These are phyloP conservation scores for Fibroporia radiculosa DNA, from an alignment of 768 basidiomycete genomes.

Conservation along the genomic window DNA sequence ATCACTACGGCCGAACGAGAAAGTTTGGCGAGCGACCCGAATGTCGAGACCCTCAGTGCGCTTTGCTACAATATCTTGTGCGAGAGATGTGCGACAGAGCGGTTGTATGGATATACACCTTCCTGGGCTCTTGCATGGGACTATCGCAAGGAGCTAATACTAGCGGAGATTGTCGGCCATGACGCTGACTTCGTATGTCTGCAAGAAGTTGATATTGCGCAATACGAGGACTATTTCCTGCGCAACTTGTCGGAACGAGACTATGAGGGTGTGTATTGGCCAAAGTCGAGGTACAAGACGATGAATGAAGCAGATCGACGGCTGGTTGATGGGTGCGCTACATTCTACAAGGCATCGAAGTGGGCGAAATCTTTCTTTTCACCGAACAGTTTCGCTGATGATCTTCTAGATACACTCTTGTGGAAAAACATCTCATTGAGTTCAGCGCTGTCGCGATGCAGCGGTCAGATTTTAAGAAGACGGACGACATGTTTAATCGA, in stretches of 20 bases:
- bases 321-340: constrained; percentile 93
- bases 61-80: constrained; percentile 94
- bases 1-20: constrained; percentile 54
- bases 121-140: constrained; percentile 96
- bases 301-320: constrained; percentile 84
- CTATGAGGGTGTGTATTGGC: constrained; percentile 89
- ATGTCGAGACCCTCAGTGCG: constrained; percentile 69
- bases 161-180: constrained; percentile 75
- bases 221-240: constrained; percentile 88
- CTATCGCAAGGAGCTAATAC: constrained; percentile 82
- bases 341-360: constrained; percentile 87
- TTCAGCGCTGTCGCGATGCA: constrained; percentile 92
- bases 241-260: constrained; percentile 64
- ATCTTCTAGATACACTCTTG: constrained; percentile 61
- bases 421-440: constrained; percentile 91
- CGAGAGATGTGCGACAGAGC: constrained; percentile 81
- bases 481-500: constrained; percentile 99
- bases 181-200: constrained; percentile 88
- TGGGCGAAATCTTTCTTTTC: constrained; percentile 31
- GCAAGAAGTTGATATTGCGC: constrained; percentile 90
- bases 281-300: constrained; percentile 88
- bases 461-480: constrained; percentile 90
- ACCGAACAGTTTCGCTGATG: constrained; percentile 2
- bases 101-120: constrained; percentile 93
- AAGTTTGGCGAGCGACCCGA: constrained; percentile 49